Base-by-base conservation (phyloP, 768 basidiomycete species). In the Cyclocybe cylindracea region DNA sequence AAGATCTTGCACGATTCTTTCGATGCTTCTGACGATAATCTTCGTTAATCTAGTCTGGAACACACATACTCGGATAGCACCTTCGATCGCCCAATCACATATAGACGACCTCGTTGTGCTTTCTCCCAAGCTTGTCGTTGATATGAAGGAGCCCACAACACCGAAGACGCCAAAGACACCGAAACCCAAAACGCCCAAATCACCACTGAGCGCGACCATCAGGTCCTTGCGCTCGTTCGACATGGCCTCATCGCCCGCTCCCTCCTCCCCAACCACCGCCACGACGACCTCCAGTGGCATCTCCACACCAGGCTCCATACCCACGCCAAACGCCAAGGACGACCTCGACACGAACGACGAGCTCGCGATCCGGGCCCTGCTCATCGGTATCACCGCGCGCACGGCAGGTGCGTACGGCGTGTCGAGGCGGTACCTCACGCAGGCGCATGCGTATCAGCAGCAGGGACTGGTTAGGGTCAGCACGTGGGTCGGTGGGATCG, bases 261-360 rank as follows among this genome's bases (percentile, higher is more conserved):
- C 49, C 34, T 44, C 47, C 5, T 54, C 24, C n/a, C 33, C 46
- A 24, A 24, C 24, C 24, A 24, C 24, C 24, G 24, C 24, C 24
- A 24, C 24, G 3, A 24, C 24, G 3, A 24, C 24, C 24, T 24
- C 24, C 5, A 24, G 3, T 24, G 24, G 3, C 5, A 2, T 24
- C 33, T 45, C 48, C 36, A 46, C 53, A 46, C 29, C 51, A 16
- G 46, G 44, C 32, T 45, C 54, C 46, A 46, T 41, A 31, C 37
- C 38, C 49, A 45, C 48, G 37, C 46, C 44, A 37, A 43, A 51
- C 7, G 39, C 18, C 11, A 42, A 36, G n/a, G 54, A 43, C 35
- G 82, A 82, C 59, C 75, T 89, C 11, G 85, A 89, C 62, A 87
- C 84, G 0, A 70, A 83, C 0, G 89, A 91, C 58, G 89, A 91